These are phyloP conservation scores for Talaromyces amestolkiae DNA, from an alignment of 2,329 filamentous ascomycete genomes.

Conservation along the genomic window DNA sequence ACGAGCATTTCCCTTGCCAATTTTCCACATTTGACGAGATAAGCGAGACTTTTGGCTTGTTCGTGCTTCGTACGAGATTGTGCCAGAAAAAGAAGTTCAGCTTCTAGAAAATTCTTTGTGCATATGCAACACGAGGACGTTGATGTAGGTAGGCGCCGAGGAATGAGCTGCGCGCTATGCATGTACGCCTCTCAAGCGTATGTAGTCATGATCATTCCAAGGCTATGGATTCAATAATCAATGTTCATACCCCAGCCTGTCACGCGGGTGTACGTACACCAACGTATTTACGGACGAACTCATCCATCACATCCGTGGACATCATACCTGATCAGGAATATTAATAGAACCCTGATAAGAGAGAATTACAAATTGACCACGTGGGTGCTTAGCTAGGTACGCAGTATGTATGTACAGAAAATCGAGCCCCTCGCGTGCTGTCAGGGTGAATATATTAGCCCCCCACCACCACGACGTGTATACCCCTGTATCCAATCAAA, in stretches of 20 bases:
- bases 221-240: neutral
- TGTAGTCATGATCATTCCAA: neutral
- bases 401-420: neutral
- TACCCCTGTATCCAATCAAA: neutral
- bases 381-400: neutral
- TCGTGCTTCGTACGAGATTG: neutral
- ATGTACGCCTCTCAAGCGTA: neutral
- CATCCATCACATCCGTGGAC: neutral
- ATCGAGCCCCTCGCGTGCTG: neutral
- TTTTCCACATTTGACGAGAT: neutral
- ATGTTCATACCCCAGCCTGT: neutral
- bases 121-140: neutral
- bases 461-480: neutral
- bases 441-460: neutral
- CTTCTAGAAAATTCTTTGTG: conserved; percentile 10
- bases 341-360: neutral
- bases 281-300: neutral
- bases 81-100: neutral
- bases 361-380: neutral
- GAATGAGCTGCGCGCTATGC: neutral
- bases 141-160: neutral
- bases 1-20: neutral
- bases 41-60: neutral
- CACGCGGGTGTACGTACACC: neutral
- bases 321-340: neutral